These are phyloP conservation scores for Eucalyptus paniculata DNA, from an alignment of 345 rosid species.

Conservation along the genomic window DNA sequence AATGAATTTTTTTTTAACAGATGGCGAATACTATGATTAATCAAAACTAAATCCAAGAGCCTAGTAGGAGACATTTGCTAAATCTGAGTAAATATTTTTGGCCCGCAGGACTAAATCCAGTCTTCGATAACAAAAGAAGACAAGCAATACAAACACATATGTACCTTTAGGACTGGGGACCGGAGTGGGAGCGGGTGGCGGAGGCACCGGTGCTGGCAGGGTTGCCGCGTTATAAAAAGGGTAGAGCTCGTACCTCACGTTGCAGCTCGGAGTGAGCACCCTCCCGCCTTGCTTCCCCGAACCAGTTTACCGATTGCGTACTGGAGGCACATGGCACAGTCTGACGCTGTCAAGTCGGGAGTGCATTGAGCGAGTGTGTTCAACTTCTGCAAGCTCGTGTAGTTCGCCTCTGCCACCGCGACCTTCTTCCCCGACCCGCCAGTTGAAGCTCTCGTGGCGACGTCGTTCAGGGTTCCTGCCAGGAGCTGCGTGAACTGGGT, in stretches of 20 bases:
- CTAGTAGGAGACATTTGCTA: too few relatives aligned
- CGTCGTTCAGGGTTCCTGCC: accelerated
- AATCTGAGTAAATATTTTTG: too few relatives aligned
- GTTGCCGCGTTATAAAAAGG: background rate
- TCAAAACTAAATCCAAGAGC: too few relatives aligned
- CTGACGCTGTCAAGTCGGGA: background rate
- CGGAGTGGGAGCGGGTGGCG: background rate
- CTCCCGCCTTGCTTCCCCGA: background rate
- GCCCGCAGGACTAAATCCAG: background rate
- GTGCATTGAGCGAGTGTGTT: background rate
- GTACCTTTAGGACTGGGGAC: background rate
- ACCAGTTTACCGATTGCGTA: background rate
- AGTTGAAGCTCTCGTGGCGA: background rate
- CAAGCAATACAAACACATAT: background rate
- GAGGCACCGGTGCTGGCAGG: background rate
- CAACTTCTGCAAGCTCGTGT: background rate
- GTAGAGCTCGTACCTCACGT: background rate
- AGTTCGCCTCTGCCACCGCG: background rate
- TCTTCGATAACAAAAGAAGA: background rate
- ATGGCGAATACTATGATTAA: too few relatives aligned
- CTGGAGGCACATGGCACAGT: accelerated
- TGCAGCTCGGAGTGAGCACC: background rate
- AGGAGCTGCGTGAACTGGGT: background rate
- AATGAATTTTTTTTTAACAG: too few relatives aligned
- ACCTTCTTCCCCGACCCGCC: background rate